Conservation (phyloP, 306 rosid genomes). For the Cyamopsis tetragonoloba region DNA sequence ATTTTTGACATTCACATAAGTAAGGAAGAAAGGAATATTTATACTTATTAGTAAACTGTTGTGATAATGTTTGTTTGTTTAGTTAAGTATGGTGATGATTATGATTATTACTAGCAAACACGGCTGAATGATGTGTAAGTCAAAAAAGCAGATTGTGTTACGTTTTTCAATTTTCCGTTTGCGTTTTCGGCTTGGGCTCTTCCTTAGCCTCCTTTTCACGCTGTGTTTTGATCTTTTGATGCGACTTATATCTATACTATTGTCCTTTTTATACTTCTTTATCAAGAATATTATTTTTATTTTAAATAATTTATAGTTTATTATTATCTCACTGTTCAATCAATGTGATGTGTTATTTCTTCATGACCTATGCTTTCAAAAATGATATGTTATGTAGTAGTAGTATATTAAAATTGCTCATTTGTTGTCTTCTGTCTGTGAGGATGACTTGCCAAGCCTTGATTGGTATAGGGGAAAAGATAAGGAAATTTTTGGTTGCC, state of each 20-base stretch:
- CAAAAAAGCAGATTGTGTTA: slow-evolving; percentile 30
- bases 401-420: not conserved
- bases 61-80: slow-evolving; percentile 35
- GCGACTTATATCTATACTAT: slow-evolving; percentile 16
- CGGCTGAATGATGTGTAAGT: slow-evolving; percentile 30
- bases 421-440: not conserved
- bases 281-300: not conserved
- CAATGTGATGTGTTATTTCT: not conserved
- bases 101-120: slow-evolving; percentile 26
- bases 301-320: not conserved
- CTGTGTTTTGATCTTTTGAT: slow-evolving; percentile 1
- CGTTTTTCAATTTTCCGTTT: slow-evolving; percentile 8
- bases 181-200: slow-evolving; percentile 35
- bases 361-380: not conserved
- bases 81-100: slow-evolving; percentile 23
- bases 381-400: no score
- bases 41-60: not conserved
- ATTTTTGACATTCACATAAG: not conserved
- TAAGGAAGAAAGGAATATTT: not conserved
- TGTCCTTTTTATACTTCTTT: not conserved
- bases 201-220: slow-evolving; percentile 11
- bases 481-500: not conserved
- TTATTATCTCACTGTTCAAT: not conserved
- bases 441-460: not conserved
- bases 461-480: not conserved